These are phyloP conservation scores for Paramyrothecium sp. DNA, from an alignment of 2,329 filamentous ascomycete genomes.

Conservation along the genomic window DNA sequence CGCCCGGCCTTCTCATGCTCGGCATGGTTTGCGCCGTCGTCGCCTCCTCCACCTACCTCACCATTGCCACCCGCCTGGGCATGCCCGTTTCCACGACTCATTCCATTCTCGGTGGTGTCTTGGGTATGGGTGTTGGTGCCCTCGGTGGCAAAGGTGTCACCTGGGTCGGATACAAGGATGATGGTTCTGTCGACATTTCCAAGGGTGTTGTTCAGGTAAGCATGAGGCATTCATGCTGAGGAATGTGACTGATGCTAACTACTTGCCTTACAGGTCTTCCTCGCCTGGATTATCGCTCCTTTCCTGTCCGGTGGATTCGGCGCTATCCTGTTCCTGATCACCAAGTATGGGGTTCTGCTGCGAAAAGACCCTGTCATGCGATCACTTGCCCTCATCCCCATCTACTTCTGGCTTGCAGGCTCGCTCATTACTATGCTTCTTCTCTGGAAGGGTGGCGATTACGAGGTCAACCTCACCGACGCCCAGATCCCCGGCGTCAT, in stretches of 20 bases:
- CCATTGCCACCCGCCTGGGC: constrained; percentile 51
- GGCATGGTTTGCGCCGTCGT: constrained; percentile 56
- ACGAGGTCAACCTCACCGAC: constrained; percentile 47
- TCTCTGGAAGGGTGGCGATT: constrained; percentile 51
- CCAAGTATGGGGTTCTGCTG: constrained; percentile 55
- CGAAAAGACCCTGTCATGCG: constrained; percentile 51
- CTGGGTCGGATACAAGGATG: constrained; percentile 47
- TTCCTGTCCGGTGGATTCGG: constrained; percentile 52
- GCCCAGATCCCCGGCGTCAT: constrained; percentile 51
- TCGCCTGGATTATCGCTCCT: constrained; percentile 61
- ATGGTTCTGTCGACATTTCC: background rate
- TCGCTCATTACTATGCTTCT: constrained; percentile 60
- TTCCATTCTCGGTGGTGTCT: constrained; percentile 57
- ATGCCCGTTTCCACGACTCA: constrained; percentile 63
- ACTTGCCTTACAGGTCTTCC: constrained; percentile 51
- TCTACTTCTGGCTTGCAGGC: constrained; percentile 57
- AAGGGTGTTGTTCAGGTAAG: constrained; percentile 43
- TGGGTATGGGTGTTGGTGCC: constrained; percentile 58
- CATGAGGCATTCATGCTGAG: background rate
- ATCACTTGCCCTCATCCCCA: constrained; percentile 50
- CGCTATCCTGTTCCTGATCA: constrained; percentile 53
- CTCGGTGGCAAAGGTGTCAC: constrained; percentile 50
- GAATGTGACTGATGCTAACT: constrained; percentile 9
- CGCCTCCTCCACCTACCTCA: constrained; percentile 55
- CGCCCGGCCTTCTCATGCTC: constrained; percentile 55